phyloP scores from a whole-genome alignment of 352 stramenopile species.

The Globisporangium sylvaticum region DNA sequence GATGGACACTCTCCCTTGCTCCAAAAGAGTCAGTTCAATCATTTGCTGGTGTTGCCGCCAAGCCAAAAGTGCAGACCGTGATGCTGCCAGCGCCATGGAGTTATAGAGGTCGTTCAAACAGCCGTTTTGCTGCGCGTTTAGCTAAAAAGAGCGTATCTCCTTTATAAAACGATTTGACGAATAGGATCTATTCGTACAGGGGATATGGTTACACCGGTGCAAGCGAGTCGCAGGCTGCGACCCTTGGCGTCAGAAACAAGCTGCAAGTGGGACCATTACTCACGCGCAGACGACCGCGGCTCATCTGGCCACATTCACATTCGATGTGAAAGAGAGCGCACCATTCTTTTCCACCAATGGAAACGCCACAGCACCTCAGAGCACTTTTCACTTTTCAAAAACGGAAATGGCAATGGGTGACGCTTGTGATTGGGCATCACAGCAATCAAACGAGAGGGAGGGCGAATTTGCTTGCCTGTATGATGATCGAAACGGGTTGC shows the following conservation, averaged over 20 bases:
- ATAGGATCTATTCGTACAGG: neutral
- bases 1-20: constrained; percentile 7
- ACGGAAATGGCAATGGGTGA: neutral
- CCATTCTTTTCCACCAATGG: neutral
- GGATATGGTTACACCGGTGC: neutral
- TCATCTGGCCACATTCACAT: neutral
- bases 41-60: neutral
- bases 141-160: too few relatives aligned
- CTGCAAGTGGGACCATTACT: constrained; percentile 4
- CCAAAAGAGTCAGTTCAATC: constrained; percentile 4
- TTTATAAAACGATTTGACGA: neutral
- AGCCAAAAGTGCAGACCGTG: neutral
- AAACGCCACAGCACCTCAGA: neutral
- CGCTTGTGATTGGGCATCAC: neutral
- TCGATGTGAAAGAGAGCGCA: neutral
- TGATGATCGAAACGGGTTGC: neutral
- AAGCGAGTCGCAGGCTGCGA: too few relatives aligned
- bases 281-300: neutral
- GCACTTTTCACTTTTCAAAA: too few relatives aligned
- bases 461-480: neutral
- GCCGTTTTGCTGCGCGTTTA: neutral
- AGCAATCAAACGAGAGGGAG: neutral
- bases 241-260: neutral
- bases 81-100: neutral
- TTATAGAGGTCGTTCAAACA: neutral